Conservation (phyloP, 2,329 filamentous ascomycete genomes). For the Penicillium sp. region DNA sequence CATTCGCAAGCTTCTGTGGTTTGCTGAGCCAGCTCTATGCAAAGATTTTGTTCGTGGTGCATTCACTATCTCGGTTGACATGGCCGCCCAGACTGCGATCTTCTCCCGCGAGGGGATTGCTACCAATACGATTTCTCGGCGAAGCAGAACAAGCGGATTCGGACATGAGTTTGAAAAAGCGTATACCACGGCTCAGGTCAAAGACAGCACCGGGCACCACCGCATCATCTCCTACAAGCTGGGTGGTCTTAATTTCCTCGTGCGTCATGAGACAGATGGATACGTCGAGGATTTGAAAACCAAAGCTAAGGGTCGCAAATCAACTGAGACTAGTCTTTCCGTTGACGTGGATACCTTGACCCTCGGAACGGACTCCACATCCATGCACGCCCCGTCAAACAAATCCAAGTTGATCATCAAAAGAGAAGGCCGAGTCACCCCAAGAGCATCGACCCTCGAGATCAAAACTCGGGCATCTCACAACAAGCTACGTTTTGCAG, state of each 20-base stretch:
- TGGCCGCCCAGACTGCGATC: conserved; percentile 40
- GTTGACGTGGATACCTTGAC: conserved; percentile 3
- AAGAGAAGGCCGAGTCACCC: conserved; percentile 33
- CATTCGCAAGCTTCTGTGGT: conserved; percentile 51
- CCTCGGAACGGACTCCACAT: neutral
- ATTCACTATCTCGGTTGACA: conserved; percentile 49
- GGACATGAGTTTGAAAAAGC: conserved; percentile 50
- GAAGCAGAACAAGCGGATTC: conserved; percentile 44
- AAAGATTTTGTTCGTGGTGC: conserved; percentile 30
- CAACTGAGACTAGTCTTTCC: conserved; percentile 17
- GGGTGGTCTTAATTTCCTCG: conserved; percentile 41
- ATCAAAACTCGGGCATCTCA: conserved; percentile 47
- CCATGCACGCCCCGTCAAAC: conserved; percentile 28
- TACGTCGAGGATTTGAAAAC: conserved; percentile 31
- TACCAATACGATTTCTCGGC: conserved; percentile 31
- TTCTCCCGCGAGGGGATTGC: conserved; percentile 39
- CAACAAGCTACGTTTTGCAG: conserved; percentile 35
- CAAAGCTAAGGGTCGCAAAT: neutral
- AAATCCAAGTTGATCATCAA: conserved; percentile 31
- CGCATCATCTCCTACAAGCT: conserved; percentile 50
- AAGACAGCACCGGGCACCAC: conserved; percentile 48
- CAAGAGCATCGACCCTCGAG: conserved; percentile 44
- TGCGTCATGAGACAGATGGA: conserved; percentile 49
- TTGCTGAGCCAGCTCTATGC: conserved; percentile 35
- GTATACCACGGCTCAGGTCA: conserved; percentile 40